Base-by-base conservation (phyloP, 371 early-diverging fungal species). In the Circinella minor region DNA sequence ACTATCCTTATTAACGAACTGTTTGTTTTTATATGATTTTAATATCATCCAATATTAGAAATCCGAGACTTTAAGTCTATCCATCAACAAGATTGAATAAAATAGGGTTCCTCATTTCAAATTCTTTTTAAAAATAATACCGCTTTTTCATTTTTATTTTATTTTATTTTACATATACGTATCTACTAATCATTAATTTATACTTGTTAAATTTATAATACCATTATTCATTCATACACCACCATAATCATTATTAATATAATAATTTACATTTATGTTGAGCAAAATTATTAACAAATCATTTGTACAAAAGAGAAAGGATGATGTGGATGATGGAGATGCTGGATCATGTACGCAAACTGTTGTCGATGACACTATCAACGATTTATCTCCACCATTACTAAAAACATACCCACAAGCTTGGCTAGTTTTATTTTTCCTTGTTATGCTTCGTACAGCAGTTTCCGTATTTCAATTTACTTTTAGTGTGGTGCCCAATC, bases 381-480 rank as follows among this genome's bases (percentile, higher is more conserved):
- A 8, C 36, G 0, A 14, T 1, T n/a, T 54, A 18, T 10, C 43
- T 55, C 8, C 37, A 34, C 27, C 65, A 18, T 8, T 5, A 61
- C 63, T 70, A 11, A 74, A 61, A 27, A 81, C 81, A 20, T 81
- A 81, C 36, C 78, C 77, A 37, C 77, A 75, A 60, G 81, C 81
- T 27, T 81, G 81, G 81, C 20, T 78, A 20, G 75, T 74, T 11
- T 67, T 81, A 0, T 70, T 78, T 13, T 63, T 78, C 13, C 69
- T 81, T 2, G 79, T 78, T 7, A n/a, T 76, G 39, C 66, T 81
- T 11, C 59, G 81, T 54, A 75, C 72, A 7, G 73, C 79, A 20
- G 72, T 77, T 17, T 69, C 79, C 37, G 74, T 81, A 17, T 81
- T 78, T 61, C 81, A 81, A 68, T 78, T 70, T 49, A 78, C 81